Base-by-base conservation (phyloP, 2,329 filamentous ascomycete species). In the Sphaerulina vaccinii region DNA sequence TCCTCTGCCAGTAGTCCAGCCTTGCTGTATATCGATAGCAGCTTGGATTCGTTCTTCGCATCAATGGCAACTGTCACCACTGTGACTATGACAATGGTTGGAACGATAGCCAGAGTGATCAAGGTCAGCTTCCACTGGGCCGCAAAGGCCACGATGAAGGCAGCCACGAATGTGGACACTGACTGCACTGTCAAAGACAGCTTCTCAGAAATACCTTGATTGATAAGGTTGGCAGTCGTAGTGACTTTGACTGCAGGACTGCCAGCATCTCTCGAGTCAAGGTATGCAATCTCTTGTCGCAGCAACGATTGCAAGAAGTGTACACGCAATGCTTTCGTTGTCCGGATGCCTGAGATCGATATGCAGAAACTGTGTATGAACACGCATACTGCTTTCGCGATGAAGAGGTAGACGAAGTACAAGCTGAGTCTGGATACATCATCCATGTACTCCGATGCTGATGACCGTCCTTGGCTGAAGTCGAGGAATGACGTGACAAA, bases 291-390 rank as follows among this genome's bases (percentile, higher is more conserved):
- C 36, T 82, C 81, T 66, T 88, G 84, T 1, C 74, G 71, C 47
- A 90, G 82, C 4, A 87, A 75, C 24, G 76, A 74, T 40, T 77
- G 73, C n/a, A 90, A 73, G 59, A 87, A 90, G 60, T 82, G 76
- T 23, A 84, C 75, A 23, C 87, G 67, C 43, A 71, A 59, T 23
- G 68, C 75, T 49, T 75, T 74, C 4, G 77, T 77, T 4, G 77
- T 77, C 8, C 76, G 70, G 45, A 76, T 75, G 2, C 78, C 77
- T 2, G 76, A 70, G 29, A 80, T 75, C 1, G 76, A 79, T n/a
- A 80, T 63, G 24, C 58, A 63, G 1, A 72, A 54, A 11, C 54
- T 59, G 57, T 23, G 51, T 52, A 84, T 71, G 57, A 87, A 88
- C 55, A 79, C 81, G 32, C 87, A 70, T 13, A 71, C 64, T 58